A percentile compares a stretch with the other conserved stretches of the same genome.
Evolutionary conservation across 2,329 filamentous ascomycete genomes (phyloP).

Genomic region (Aspergillus transmontanensis): DNA sequence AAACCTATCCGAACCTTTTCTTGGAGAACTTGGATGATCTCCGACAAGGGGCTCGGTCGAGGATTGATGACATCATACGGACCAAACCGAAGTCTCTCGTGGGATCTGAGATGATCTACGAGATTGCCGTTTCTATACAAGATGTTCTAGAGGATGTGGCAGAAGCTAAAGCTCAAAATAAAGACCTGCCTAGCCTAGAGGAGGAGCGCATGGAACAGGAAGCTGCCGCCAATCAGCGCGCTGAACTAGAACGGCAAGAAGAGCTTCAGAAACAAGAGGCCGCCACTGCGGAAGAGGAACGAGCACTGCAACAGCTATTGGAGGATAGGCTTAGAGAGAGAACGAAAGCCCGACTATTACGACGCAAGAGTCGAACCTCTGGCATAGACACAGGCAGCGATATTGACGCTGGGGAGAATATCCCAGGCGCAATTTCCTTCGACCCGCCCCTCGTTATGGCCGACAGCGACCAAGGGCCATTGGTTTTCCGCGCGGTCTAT

Average conservation of each 20-base stretch:
- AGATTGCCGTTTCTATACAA: conserved; percentile 61
- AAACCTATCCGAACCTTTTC: conserved; percentile 72
- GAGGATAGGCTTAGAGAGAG: conserved; percentile 44
- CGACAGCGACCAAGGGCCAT: conserved; percentile 63
- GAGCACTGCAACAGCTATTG: conserved; percentile 40
- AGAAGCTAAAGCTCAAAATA: conserved; percentile 71
- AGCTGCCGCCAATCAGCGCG: conserved; percentile 63
- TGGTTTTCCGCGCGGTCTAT: conserved; percentile 71
- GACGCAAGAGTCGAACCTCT: conserved; percentile 42
- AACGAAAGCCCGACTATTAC: conserved; percentile 39
- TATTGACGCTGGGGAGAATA: conserved; percentile 34
- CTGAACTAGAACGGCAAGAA: conserved; percentile 54
- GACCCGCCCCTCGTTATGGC: conserved; percentile 55
- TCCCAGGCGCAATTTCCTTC: conserved; percentile 43
- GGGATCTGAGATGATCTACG: conserved; percentile 67
- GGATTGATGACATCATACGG: conserved; percentile 69
- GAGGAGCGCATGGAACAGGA: conserved; percentile 86
- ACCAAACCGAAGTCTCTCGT: conserved; percentile 67
- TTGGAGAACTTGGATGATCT: conserved; percentile 67
- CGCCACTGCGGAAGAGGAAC: conserved; percentile 44
- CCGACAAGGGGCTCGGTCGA: conserved; percentile 70
- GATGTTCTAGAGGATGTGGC: conserved; percentile 85
- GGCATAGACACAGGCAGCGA: conserved; percentile 33
- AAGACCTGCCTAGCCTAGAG: conserved; percentile 80
- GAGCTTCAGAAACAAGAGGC: conserved; percentile 46